phyloP scores from a whole-genome alignment of 495 filamentous ascomycete genomes.

The Talaromyces ruber region DNA sequence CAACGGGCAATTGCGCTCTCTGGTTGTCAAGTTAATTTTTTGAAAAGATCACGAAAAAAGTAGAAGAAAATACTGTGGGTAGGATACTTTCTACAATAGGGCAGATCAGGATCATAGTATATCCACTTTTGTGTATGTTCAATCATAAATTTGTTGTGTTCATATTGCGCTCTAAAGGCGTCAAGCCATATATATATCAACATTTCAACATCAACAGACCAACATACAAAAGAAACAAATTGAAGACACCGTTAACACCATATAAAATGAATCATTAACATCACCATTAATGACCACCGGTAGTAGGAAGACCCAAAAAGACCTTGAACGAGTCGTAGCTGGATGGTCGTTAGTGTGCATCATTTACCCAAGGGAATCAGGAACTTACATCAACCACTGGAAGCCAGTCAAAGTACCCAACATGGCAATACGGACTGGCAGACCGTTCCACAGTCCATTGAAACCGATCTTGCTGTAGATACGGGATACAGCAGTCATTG shows the following conservation, averaged over 20 bases:
- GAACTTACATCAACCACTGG: slow-evolving; percentile 60
- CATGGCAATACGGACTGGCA: slow-evolving; percentile 58
- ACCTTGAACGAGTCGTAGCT: slow-evolving; percentile 72
- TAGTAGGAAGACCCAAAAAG: slow-evolving; percentile 59
- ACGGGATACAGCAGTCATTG: slow-evolving; percentile 50
- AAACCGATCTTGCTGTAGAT: slow-evolving; percentile 72
- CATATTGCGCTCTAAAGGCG: neutral
- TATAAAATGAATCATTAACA: neutral
- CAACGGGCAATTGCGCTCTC: too few species aligned
- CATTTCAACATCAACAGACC: neutral
- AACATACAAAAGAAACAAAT: neutral
- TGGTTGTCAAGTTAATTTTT: too few species aligned
- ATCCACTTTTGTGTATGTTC: neutral
- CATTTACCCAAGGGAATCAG: neutral
- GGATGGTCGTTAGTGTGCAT: slow-evolving; percentile 9
- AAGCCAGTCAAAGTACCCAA: slow-evolving; percentile 59
- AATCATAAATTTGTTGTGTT: neutral
- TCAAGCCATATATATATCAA: neutral
- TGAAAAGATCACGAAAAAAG: too few species aligned
- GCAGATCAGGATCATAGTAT: neutral
- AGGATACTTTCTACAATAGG: too few species aligned
- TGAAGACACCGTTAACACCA: neutral
- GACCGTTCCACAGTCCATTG: slow-evolving; percentile 59
- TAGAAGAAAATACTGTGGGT: too few species aligned
- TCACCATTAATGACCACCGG: slow-evolving; percentile 41